phyloP scores from a whole-genome alignment of 495 filamentous ascomycete genomes.

The Apiosordaria backusii region DNA sequence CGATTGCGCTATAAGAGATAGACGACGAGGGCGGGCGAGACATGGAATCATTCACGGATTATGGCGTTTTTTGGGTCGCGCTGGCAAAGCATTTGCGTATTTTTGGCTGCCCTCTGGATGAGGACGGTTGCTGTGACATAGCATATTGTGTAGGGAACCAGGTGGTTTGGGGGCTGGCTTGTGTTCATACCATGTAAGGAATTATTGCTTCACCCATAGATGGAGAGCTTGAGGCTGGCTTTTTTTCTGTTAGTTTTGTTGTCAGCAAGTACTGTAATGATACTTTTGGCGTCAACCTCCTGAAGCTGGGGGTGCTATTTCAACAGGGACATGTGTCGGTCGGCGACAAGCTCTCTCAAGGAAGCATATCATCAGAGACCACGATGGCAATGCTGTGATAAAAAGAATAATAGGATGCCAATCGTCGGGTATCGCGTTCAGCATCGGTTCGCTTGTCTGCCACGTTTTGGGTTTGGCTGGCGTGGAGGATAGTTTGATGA shows the following conservation, averaged over 20 bases:
- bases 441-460: not conserved
- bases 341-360: not conserved
- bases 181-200: not conserved
- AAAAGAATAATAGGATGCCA: no score
- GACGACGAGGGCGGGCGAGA: conserved; percentile 3
- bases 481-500: not conserved
- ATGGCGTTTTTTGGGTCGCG: conserved; percentile 28
- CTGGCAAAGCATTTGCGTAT: conserved; percentile 11
- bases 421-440: no score
- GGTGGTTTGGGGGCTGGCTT: conserved; percentile 8
- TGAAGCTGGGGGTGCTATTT: not conserved
- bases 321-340: not conserved
- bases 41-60: conserved; percentile 13
- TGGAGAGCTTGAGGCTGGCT: not conserved
- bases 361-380: not conserved
- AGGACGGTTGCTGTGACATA: conserved; percentile 13
- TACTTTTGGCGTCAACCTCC: not conserved
- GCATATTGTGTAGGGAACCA: conserved; percentile 7
- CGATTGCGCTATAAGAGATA: conserved; percentile 63
- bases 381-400: no score
- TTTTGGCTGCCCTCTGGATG: conserved; percentile 8
- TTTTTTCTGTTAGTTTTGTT: not conserved
- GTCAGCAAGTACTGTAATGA: not conserved
- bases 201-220: not conserved
- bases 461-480: not conserved